Evolutionary conservation across 2,329 filamentous ascomycete species (phyloP).

Genomic region (Pyricularia grisea): DNA sequence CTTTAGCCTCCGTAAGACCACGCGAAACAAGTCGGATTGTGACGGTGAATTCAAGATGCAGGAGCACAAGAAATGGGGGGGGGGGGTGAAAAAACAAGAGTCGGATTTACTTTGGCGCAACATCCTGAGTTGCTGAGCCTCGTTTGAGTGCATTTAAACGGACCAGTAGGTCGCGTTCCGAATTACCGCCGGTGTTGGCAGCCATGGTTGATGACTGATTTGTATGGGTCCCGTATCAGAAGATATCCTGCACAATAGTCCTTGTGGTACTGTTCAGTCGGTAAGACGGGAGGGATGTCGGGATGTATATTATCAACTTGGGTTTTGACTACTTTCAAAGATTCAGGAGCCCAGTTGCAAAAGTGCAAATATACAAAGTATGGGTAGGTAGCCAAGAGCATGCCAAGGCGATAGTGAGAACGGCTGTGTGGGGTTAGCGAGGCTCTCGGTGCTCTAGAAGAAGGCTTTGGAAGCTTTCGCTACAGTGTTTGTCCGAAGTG

Average conservation of each 20-base stretch:
- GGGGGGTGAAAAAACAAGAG: background rate
- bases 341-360: background rate
- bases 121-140: conserved; percentile 23
- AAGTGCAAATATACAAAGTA: background rate
- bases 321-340: background rate
- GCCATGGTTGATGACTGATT: conserved; percentile 1
- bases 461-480: background rate
- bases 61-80: background rate
- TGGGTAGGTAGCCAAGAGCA: background rate
- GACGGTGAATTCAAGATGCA: background rate
- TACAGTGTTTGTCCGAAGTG: background rate
- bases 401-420: background rate
- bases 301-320: background rate
- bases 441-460: background rate
- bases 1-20: background rate
- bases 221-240: background rate
- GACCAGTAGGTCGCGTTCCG: conserved; percentile 39
- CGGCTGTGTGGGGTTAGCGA: background rate
- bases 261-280: background rate
- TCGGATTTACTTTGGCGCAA: conserved; percentile 29
- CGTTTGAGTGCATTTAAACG: conserved; percentile 44
- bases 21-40: background rate
- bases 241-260: background rate
- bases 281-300: background rate
- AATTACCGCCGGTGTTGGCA: background rate